Base-by-base conservation (phyloP, 2,329 filamentous ascomycete genomes). In the Ramularia endophylla region DNA sequence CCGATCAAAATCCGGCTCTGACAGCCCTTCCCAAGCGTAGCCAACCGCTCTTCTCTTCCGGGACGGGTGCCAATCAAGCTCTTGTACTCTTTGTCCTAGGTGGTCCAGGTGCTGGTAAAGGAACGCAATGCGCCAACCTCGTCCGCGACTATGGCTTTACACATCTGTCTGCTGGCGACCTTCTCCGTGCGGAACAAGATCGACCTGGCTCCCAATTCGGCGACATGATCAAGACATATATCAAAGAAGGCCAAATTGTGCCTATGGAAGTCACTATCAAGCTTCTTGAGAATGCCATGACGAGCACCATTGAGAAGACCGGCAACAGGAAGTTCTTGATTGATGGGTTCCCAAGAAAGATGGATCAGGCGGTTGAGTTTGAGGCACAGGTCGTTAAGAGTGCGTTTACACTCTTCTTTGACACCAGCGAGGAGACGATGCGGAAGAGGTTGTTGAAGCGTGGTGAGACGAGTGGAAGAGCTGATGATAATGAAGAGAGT, bases 221-320 rank as follows among this genome's bases (percentile, higher is more conserved):
- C 63, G 80, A 88, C 52, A 76, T 97, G 69, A 98, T 98, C 76
- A 83, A 83, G 64, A 77, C 83, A 55, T 89, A 92, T 71, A 98
- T 98, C 74, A 86, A 84, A 61, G 83, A 98, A 63, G 92, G 92
- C 45, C 81, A 81, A 56, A 98, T 98, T 65, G 92, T 98, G 50
- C 92, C 92, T n/a, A 94, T 95, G 87, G 90, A 97, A 66, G 88
- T 97, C 37, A 98, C 92, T 4, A 84, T 98, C 45, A 83, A 89
- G 58, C 71, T 98, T 27, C 77, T 98, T 31, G 89, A 95, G 69
- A 94, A 95, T 66, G 87, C 89, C 44, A 97, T 98, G 87, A 75
- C 74, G 42, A 79, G 76, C 7, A 74, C 77, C 9, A 78, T 95
- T 38, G 60, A 72, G 41, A 67, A 73, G 42, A 65, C 70, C 6